Conservation (phyloP, 495 filamentous ascomycete species). For the Daldinia loculata region DNA sequence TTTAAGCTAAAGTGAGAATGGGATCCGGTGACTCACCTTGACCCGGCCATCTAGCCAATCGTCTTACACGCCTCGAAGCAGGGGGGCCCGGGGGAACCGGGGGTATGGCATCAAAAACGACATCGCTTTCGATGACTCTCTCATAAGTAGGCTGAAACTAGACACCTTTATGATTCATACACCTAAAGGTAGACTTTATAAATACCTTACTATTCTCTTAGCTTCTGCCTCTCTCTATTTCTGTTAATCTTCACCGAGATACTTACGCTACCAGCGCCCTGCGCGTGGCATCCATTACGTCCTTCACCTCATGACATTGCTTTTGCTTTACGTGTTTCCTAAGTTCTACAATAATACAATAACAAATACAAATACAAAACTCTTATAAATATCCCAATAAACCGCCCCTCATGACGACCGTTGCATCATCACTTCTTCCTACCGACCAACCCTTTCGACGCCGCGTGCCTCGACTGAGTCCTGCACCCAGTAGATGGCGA, state of each 20-base stretch:
- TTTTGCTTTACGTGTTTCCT: conserved; percentile 29
- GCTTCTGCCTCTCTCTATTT: conserved; percentile 16
- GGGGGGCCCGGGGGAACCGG: not conserved
- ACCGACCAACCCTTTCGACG: not conserved
- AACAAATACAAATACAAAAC: not conserved
- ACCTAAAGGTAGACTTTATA: conserved; percentile 21
- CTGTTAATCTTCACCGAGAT: conserved; percentile 29
- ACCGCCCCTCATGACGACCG: conserved; percentile 10
- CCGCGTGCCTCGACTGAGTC: not conserved
- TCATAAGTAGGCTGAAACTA: not conserved
- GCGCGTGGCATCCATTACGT: conserved; percentile 30
- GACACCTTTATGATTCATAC: conserved; percentile 24
- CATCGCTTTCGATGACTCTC: conserved; percentile 28
- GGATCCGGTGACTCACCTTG: conserved; percentile 35
- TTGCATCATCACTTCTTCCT: not conserved
- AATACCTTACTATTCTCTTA: conserved; percentile 13
- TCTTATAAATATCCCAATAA: conserved; percentile 22
- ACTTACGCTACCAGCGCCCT: conserved; percentile 25
- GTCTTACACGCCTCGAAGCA: conserved; percentile 33
- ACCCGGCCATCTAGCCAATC: conserved; percentile 26
- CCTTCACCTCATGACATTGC: conserved; percentile 23
- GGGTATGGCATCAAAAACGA: conserved; percentile 15
- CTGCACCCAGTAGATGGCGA: not conserved
- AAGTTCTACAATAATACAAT: conserved; percentile 4
- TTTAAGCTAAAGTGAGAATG: conserved; percentile 15